Percentiles rank a stretch among this genome's conserved stretches.
Evolutionary conservation across 2,329 filamentous ascomycete genomes (phyloP).

Genomic region (Fusarium veterinarium): DNA sequence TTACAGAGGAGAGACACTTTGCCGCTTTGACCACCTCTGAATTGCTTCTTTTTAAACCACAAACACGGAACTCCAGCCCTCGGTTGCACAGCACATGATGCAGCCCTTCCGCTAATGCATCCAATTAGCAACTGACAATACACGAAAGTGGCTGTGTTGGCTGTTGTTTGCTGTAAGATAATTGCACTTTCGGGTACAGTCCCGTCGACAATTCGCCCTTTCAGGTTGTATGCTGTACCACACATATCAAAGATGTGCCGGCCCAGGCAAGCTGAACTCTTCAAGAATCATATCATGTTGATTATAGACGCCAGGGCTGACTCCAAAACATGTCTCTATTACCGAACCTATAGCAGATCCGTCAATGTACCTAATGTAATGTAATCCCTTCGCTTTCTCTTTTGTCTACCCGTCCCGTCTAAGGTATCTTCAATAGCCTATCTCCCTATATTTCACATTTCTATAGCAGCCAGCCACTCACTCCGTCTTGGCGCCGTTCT

Average conservation of each 20-base stretch:
- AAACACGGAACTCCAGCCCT: slow-evolving; percentile 5
- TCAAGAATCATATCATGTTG: slow-evolving; percentile 2
- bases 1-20: neutral
- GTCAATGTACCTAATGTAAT: neutral
- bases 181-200: neutral
- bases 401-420: slow-evolving; percentile 16
- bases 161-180: neutral
- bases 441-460: neutral
- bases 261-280: neutral
- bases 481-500: slow-evolving; percentile 37
- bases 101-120: neutral
- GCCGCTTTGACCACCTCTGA: slow-evolving; percentile 5
- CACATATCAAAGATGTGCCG: neutral
- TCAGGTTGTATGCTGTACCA: neutral
- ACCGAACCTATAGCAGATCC: neutral
- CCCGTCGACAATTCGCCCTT: neutral
- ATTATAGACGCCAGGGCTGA: neutral
- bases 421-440: slow-evolving; percentile 4
- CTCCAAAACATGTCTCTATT: slow-evolving; percentile 1
- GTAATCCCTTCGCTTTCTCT: neutral
- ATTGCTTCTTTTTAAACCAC: slow-evolving; percentile 9
- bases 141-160: neutral
- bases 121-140: slow-evolving; percentile 1
- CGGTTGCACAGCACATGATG: slow-evolving; percentile 11
- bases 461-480: slow-evolving; percentile 14